Base-by-base conservation (phyloP, 768 basidiomycete species). In the Candolleomyces efflorescens region DNA sequence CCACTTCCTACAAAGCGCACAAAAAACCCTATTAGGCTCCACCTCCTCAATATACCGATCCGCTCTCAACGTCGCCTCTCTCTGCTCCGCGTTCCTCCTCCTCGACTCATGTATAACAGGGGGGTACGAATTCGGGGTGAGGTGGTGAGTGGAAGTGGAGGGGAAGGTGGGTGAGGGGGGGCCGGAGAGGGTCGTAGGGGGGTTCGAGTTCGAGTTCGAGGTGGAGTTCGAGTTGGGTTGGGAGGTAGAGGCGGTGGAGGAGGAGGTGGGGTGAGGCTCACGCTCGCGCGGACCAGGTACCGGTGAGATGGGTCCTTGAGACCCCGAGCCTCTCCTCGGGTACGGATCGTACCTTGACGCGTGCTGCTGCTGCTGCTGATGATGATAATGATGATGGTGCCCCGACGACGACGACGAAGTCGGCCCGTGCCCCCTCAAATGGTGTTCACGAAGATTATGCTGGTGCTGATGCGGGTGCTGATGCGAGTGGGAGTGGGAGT, bases 1-100 rank as follows among this genome's bases (percentile, higher is more conserved):
- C 90, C 90, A 92, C 69, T 91, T 90, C 64, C 81, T 76, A 67
- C 90, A 92, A 1, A 91, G 69, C 2, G 77, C 75, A 65, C 90
- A 92, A 62, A 90, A 89, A 0, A 91, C 87, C 26, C 84, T 70
- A 63, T 86, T 86, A 0, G 87, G 85, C 64, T 91, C 89, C 36
- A 92, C 90, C 55, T 83, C 78, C 18, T 78, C 80, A 54, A 90
- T 81, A 6, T 89, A 75, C 0, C 72, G 65, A 68, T 92, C 90
- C 1, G 84, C 81, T 5, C 85, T 78, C 37, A 92, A 77, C 1
- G 82, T 82, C 10, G 86, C 86, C 0, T 86, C 87, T 27, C 90
- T 83, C 69, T 91, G 88, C 64, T 91, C 90, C 18, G 90, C 89
- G 62, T 89, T 90, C 56, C 87, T 80, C 24, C 87, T 74, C 22